Evolutionary conservation across 495 filamentous ascomycete species (phyloP).

Genomic region (Tuber brumale): DNA sequence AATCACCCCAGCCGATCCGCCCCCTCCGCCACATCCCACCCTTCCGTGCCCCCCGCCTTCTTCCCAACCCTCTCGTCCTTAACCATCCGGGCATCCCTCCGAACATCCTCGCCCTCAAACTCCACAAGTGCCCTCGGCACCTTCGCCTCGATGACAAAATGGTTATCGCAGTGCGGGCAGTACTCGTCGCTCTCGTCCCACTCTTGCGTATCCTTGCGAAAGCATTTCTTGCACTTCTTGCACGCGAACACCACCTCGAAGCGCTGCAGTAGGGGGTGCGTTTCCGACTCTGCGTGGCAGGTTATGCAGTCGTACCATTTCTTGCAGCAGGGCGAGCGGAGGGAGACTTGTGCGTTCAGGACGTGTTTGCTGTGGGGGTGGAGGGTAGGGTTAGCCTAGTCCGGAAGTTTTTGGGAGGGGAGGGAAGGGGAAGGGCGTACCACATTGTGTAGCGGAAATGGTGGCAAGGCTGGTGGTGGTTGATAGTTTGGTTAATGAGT

Average conservation of each 20-base stretch:
- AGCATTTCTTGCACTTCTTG: slow-evolving; percentile 98
- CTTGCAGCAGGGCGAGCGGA: slow-evolving; percentile 88
- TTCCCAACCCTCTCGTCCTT: slow-evolving; percentile 76
- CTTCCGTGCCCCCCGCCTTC: slow-evolving; percentile 62
- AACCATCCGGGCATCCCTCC: slow-evolving; percentile 80
- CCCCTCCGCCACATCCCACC: slow-evolving; percentile 51
- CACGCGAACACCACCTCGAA: slow-evolving; percentile 93
- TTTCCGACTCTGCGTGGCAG: slow-evolving; percentile 77
- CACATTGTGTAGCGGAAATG: not conserved
- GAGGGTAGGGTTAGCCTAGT: not conserved
- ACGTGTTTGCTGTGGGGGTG: slow-evolving; percentile 71
- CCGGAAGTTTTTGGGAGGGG: not conserved
- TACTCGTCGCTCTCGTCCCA: slow-evolving; percentile 98
- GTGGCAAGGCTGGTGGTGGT: not conserved
- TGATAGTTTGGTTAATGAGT: not conserved
- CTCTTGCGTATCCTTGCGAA: slow-evolving; percentile 83
- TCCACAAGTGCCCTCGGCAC: slow-evolving; percentile 71
- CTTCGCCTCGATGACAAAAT: slow-evolving; percentile 84
- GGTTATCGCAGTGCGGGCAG: slow-evolving; percentile 99
- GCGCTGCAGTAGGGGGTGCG: slow-evolving; percentile 65
- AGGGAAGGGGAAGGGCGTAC: not conserved
- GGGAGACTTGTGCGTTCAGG: slow-evolving; percentile 93
- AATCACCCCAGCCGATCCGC: slow-evolving; percentile 67
- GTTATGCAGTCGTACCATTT: slow-evolving; percentile 99
- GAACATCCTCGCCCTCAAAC: slow-evolving; percentile 82